These are phyloP conservation scores for Ophiosphaerella korrae DNA, from an alignment of 2,329 filamentous ascomycete genomes.

Conservation along the genomic window DNA sequence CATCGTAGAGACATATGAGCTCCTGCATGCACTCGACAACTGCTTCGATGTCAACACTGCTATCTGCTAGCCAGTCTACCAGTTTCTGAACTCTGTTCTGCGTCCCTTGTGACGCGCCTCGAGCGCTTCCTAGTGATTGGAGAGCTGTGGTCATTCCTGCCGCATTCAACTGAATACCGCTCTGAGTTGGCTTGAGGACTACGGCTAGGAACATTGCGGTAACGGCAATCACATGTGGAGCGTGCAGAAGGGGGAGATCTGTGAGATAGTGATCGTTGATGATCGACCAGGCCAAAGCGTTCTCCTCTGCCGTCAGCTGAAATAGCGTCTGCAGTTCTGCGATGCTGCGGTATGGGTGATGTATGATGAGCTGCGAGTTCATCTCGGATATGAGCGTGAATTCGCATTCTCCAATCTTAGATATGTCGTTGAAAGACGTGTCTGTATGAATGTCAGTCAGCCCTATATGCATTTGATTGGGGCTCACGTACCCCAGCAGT, in stretches of 20 bases:
- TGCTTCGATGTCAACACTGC: slow-evolving; percentile 79
- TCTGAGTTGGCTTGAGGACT: slow-evolving; percentile 72
- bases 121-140: slow-evolving; percentile 43
- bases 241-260: slow-evolving; percentile 81
- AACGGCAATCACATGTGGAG: slow-evolving; percentile 87
- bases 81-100: slow-evolving; percentile 69
- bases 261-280: slow-evolving; percentile 94
- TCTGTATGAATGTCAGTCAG: slow-evolving; percentile 28
- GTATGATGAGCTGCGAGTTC: slow-evolving; percentile 84
- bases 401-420: slow-evolving; percentile 90
- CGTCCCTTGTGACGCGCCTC: slow-evolving; percentile 29
- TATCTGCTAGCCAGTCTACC: slow-evolving; percentile 83
- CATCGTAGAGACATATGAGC: slow-evolving; percentile 85
- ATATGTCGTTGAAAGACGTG: slow-evolving; percentile 64
- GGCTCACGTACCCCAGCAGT: slow-evolving; percentile 55
- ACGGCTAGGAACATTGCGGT: slow-evolving; percentile 83
- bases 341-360: slow-evolving; percentile 87
- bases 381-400: slow-evolving; percentile 92
- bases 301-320: slow-evolving; percentile 76
- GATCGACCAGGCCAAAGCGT: slow-evolving; percentile 76
- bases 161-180: slow-evolving; percentile 52
- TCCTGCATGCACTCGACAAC: slow-evolving; percentile 91
- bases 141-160: slow-evolving; percentile 47
- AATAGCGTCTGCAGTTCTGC: slow-evolving; percentile 72
- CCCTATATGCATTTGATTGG: neutral